Evolutionary conservation across 768 basidiomycete genomes (phyloP).

Genomic region (Russula compacta): DNA sequence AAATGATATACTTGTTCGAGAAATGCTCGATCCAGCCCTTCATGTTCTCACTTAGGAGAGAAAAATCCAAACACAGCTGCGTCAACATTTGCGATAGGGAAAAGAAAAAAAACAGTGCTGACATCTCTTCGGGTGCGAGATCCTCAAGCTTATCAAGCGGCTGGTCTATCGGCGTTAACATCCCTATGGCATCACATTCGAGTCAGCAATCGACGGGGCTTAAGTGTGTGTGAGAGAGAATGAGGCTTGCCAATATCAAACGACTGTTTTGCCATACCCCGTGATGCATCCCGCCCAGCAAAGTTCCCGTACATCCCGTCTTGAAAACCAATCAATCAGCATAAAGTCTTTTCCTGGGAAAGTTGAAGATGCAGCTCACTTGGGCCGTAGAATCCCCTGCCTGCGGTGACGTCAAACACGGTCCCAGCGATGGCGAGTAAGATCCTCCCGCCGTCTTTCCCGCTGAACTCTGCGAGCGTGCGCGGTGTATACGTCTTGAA

Average conservation of each 20-base stretch:
- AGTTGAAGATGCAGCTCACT: conserved; percentile 39
- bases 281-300: conserved; percentile 90
- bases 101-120: conserved; percentile 26
- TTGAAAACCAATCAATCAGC: conserved; percentile 25
- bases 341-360: too few species aligned
- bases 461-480: conserved; percentile 59
- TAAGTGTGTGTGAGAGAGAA: background rate
- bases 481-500: conserved; percentile 74
- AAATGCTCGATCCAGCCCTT: conserved; percentile 94
- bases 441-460: conserved; percentile 60
- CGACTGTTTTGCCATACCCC: conserved; percentile 97
- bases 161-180: conserved; percentile 83
- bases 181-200: conserved; percentile 41
- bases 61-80: background rate
- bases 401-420: conserved; percentile 90
- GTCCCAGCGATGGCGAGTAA: conserved; percentile 77
- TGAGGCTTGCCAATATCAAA: conserved; percentile 68
- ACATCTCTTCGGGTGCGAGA: conserved; percentile 77
- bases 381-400: conserved; percentile 90
- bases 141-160: conserved; percentile 79
- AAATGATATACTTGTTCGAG: conserved; percentile 83
- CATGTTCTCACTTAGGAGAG: conserved; percentile 74
- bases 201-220: background rate
- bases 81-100: background rate
- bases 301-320: conserved; percentile 98